Evolutionary conservation across 1,139 yeast species (phyloP).

Genomic region (Keqinozyma sinolaborantium): DNA sequence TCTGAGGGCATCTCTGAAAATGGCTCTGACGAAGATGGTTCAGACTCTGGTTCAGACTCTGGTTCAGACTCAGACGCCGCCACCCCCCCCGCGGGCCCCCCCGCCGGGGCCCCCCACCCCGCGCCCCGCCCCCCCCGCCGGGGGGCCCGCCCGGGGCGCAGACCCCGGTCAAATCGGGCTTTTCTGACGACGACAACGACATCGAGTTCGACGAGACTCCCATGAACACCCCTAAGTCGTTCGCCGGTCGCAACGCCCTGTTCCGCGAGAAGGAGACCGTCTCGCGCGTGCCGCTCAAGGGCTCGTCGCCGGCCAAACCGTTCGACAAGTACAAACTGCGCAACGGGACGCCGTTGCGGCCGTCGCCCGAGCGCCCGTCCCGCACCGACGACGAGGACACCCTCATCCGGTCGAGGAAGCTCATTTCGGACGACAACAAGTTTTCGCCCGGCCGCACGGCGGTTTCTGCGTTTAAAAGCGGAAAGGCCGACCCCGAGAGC

Average conservation of each 20-base stretch:
- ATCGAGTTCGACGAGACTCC: slow-evolving; percentile 24
- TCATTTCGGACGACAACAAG: slow-evolving; percentile 20
- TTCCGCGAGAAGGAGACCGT: slow-evolving; percentile 12
- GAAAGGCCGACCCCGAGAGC: slow-evolving; percentile 1
- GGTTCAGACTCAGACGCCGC: slow-evolving; percentile 5
- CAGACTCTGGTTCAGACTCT: slow-evolving; percentile 7
- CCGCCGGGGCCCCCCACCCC: slow-evolving; percentile 18
- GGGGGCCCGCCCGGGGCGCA: too few relatives aligned
- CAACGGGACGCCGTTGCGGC: slow-evolving; percentile 16
- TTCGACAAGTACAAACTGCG: slow-evolving; percentile 9
- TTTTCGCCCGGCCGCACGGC: slow-evolving; percentile 14
- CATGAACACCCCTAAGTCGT: slow-evolving; percentile 17
- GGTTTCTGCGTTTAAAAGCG: slow-evolving; percentile 1
- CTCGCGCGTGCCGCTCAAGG: slow-evolving; percentile 17
- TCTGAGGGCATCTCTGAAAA: too few relatives aligned
- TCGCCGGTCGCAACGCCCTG: slow-evolving; percentile 7
- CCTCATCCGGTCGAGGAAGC: slow-evolving; percentile 13
- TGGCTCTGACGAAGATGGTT: too few relatives aligned
- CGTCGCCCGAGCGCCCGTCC: not conserved
- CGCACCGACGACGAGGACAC: slow-evolving; percentile 12
- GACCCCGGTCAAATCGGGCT: too few relatives aligned
- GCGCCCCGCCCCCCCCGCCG: too few relatives aligned
- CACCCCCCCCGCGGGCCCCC: slow-evolving; percentile 7
- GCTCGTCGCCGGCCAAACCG: slow-evolving; percentile 1
- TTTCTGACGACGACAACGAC: too few relatives aligned